phyloP scores from a whole-genome alignment of 768 basidiomycete genomes.

The Stropharia rugosoannulata region DNA sequence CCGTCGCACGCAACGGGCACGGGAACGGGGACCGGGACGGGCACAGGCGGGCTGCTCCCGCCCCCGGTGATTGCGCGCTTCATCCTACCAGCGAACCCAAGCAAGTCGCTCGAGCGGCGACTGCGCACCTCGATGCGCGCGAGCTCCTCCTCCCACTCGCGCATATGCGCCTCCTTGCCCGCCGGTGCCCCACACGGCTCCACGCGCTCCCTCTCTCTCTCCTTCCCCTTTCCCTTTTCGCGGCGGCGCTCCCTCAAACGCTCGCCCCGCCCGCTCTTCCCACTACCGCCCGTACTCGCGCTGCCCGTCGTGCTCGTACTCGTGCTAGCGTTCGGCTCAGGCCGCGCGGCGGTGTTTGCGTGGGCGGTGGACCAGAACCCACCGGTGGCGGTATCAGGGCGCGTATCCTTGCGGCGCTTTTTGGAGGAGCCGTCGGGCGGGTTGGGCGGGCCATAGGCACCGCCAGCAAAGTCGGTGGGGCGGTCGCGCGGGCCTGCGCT shows the following conservation, averaged over 20 bases:
- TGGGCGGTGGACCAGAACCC: slow-evolving; percentile 24
- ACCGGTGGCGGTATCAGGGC: slow-evolving; percentile 11
- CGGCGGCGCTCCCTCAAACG: neutral
- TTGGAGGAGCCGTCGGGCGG: neutral
- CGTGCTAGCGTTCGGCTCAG: neutral
- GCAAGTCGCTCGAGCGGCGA: slow-evolving; percentile 47
- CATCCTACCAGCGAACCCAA: slow-evolving; percentile 43
- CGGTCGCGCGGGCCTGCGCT: slow-evolving; percentile 71
- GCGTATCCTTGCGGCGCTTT: neutral
- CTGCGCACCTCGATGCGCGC: slow-evolving; percentile 66
- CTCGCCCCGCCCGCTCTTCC: slow-evolving; percentile 62
- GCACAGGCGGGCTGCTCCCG: neutral
- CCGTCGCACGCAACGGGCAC: neutral
- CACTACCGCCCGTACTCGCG: slow-evolving; percentile 28
- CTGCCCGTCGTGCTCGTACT: slow-evolving; percentile 3
- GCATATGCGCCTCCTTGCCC: slow-evolving; percentile 34
- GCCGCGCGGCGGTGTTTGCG: slow-evolving; percentile 15
- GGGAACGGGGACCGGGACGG: neutral
- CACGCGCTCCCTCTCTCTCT: slow-evolving; percentile 43
- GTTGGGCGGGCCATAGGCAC: slow-evolving; percentile 14
- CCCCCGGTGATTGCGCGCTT: slow-evolving; percentile 22
- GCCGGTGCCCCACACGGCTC: slow-evolving; percentile 36
- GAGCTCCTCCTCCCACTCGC: slow-evolving; percentile 81
- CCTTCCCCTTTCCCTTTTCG: slow-evolving; percentile 48
- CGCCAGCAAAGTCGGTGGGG: slow-evolving; percentile 32